Conservation (phyloP, 331 rosid genomes). For the Cucumis variabilis region DNA sequence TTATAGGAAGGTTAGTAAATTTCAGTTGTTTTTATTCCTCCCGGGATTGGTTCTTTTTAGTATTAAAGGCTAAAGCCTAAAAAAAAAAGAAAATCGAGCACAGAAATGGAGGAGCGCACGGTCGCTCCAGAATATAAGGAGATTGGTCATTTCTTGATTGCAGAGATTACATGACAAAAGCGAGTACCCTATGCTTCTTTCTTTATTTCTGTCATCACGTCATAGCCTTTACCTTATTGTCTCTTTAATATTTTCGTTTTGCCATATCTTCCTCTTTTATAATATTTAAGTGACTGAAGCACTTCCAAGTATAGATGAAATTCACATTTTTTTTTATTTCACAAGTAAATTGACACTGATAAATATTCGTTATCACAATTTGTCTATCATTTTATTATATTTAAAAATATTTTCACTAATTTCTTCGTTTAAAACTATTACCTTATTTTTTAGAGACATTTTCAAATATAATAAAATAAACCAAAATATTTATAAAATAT, state of each 20-base stretch:
- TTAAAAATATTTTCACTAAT: no score
- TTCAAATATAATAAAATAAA: no score
- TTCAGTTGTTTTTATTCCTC: constrained; percentile 31
- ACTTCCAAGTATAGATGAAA: background rate
- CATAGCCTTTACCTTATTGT: background rate
- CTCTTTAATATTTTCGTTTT: constrained; percentile 10
- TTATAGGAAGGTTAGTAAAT: constrained; percentile 82
- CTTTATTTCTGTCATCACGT: background rate
- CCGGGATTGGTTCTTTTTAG: constrained; percentile 26
- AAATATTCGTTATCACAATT: no score
- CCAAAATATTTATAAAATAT: no score
- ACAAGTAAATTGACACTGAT: background rate
- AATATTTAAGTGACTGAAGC: background rate
- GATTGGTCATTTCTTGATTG: constrained; percentile 88
- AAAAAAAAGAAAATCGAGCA: constrained; percentile 56
- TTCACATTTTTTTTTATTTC: background rate
- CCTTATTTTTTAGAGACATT: no score
- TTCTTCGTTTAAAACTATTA: no score
- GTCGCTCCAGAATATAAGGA: constrained; percentile 79
- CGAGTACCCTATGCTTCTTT: constrained; percentile 43
- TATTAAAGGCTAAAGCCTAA: constrained; percentile 37
- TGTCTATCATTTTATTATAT: no score
- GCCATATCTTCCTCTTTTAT: background rate
- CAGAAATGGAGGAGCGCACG: constrained; percentile 91
- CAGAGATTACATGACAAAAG: constrained; percentile 81